Evolutionary conservation across 2,329 filamentous ascomycete species (phyloP), one percentile per base, ranked within the genome.

Genomic region (Diplocarpon mali): DNA sequence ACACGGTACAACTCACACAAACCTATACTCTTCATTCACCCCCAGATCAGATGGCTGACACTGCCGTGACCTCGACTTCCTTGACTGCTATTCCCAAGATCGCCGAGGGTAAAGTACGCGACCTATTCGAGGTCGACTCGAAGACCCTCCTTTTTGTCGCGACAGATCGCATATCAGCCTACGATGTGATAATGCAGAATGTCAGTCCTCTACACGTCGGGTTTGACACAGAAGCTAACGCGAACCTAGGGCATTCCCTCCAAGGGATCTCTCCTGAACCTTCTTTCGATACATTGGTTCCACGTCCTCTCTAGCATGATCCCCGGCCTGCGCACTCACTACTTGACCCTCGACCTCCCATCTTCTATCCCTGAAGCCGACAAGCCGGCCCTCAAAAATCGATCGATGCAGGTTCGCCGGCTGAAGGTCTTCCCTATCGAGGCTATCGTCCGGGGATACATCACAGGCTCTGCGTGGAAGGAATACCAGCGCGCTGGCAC

Each of bases 81-180:
- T 37, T 57, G 9, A 46, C 51, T 27, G 42, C 34, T 24, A 47
- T 59, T 12, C 50, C 47, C 9, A 52, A 54, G 36, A 50, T 61
- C 39, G 59, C 60, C 31, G 62, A 63, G 30, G 69, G 71, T 55
- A 93, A 93, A 68, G 86, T 93, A 17, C 78, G 86, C 57, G 85
- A 93, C 60, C 73, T 93, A 34, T 93, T 86, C 64, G 72, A 76
- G 50, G 68, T 92, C 41, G 76, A 85, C 61, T 69, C 77, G 36
- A 66, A 75, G 12, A 83, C 77, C 2, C 75, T 94, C 4, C 80
- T 94, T 45, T 90, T 95, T 61, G 79, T 89, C 44, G 83, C 85
- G 17, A 84, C 85, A 12, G 89, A 95, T 68, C 83, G 92, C 54
- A 92, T 95, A 63, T 95, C 87, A 17, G 92, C 92, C 45, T 96